Base-by-base conservation (phyloP, 345 rosid species). In the Microthlaspi erraticum region DNA sequence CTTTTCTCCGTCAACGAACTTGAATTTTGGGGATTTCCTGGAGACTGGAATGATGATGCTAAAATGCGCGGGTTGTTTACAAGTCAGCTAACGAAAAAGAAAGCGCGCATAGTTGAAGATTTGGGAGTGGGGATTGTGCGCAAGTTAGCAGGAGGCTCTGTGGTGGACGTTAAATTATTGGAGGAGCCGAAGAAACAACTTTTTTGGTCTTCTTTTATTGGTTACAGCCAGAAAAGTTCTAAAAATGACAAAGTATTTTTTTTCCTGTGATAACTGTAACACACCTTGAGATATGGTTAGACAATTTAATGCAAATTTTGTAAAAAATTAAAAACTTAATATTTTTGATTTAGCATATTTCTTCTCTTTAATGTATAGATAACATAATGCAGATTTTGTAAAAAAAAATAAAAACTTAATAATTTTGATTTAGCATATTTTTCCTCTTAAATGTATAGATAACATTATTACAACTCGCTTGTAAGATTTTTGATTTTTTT, bases 161-260 rank as follows among this genome's bases (percentile, higher is more conserved):
- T 63, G 66, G 75, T 69, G 39, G 75, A 69, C 66, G 75, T 69
- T 70, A 66, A 69, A 70, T 76, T 55, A 76, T 63, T 76, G 75
- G 26, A 26, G 55, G 20, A 13, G 31, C 18, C 0, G 53, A 57
- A 32, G 36, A 56, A 42, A 48, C 65, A 46, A 59, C 66, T 9
- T 4, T 26, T 56, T 49, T 10, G 18, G 39, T 59, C 19, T 36
- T 65, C 54, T 41, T 49, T 41, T 49, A 58, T 49, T 66, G 73
- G 73, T 66, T 73, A 49, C 72, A 73, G 72, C 67, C 31, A 42
- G 2, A 50, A 74, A 74, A 51, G 26, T 7, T 20, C 54, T 23
- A 18, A 66, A 50, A 14, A 45, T 53, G 56, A 37, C 49, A 41
- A 51, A 68, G 34, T 37, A 0, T 50, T 34, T 58, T 20, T 57